These are phyloP conservation scores for Dothideomycetes sp. DNA, from an alignment of 2,329 filamentous ascomycete genomes.

Conservation along the genomic window DNA sequence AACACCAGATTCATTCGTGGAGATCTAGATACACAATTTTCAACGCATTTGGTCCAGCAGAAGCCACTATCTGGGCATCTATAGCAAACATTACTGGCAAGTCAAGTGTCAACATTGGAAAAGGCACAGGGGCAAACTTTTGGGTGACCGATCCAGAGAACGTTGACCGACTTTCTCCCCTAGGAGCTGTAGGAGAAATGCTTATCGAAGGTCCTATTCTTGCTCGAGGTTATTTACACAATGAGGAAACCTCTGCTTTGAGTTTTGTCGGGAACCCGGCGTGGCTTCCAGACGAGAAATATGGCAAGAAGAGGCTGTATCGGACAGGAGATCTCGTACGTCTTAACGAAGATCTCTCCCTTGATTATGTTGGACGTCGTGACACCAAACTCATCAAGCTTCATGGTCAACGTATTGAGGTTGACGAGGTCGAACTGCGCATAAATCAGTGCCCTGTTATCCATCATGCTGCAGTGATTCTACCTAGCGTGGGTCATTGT, in stretches of 20 bases:
- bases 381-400: conserved; percentile 75
- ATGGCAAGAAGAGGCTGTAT: background rate
- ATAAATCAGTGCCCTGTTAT: too few species aligned
- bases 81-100: too few species aligned
- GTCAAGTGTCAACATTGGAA: too few species aligned
- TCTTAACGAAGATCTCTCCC: conserved; percentile 25
- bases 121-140: background rate
- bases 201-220: conserved; percentile 6
- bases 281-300: background rate
- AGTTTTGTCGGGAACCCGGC: background rate
- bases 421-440: conserved; percentile 64
- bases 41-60: background rate
- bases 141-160: conserved; percentile 16
- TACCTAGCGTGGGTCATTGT: too few species aligned
- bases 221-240: background rate
- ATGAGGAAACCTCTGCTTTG: background rate
- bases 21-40: too few species aligned
- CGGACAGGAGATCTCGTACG: conserved; percentile 19
- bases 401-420: conserved; percentile 65
- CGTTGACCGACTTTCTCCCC: conserved; percentile 24
- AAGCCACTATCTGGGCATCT: background rate
- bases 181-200: conserved; percentile 26
- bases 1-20: background rate
- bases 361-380: conserved; percentile 57
- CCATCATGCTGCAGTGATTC: too few species aligned